These are phyloP conservation scores for Aureobasidium sp. DNA, from an alignment of 2,329 filamentous ascomycete genomes.

Conservation along the genomic window DNA sequence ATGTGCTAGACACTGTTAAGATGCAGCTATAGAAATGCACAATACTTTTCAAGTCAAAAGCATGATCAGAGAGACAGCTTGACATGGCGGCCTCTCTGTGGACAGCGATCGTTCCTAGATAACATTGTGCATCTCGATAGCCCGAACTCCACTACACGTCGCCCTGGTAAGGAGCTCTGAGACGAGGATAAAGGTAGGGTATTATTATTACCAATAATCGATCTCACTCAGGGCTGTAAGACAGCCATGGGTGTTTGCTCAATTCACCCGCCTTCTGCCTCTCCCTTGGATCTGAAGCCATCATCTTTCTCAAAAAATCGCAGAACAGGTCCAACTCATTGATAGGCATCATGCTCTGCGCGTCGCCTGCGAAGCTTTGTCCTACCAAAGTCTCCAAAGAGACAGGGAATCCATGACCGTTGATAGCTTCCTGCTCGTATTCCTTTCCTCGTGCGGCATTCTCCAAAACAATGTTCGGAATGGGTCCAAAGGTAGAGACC, in stretches of 20 bases:
- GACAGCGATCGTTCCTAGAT: too few species aligned
- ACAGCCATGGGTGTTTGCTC: constrained; percentile 5
- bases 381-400: constrained; percentile 8
- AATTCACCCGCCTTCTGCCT: neutral
- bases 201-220: neutral
- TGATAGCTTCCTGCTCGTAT: constrained; percentile 13
- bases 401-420: neutral
- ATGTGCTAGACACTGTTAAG: too few species aligned
- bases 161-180: too few species aligned
- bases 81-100: too few species aligned
- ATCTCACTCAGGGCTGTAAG: neutral
- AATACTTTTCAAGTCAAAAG: too few species aligned
- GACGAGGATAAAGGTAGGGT: too few species aligned
- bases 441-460: constrained; percentile 13
- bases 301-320: constrained; percentile 12
- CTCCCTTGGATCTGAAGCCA: constrained; percentile 8
- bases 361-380: neutral
- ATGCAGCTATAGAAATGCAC: too few species aligned
- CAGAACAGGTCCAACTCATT: constrained; percentile 13
- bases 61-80: too few species aligned
- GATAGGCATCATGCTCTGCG: neutral
- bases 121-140: too few species aligned
- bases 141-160: too few species aligned
- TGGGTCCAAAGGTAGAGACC: constrained; percentile 16
- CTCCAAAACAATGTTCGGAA: constrained; percentile 13